Evolutionary conservation across 106 monocot genomes (phyloP), one percentile per base, ranked within the genome.

Genomic region (Acorus calamus): DNA sequence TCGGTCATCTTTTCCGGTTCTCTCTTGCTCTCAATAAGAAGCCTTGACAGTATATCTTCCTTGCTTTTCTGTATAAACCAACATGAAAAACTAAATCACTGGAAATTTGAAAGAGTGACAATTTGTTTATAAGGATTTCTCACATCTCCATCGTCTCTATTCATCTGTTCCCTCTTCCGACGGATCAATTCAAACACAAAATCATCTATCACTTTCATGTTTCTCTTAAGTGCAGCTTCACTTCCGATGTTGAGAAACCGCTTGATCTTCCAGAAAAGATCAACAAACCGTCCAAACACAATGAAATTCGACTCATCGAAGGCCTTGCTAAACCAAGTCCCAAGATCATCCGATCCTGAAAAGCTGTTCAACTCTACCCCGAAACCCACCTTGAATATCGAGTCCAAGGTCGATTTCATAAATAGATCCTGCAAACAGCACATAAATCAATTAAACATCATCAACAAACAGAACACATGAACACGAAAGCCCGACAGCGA

Each of bases 361-460:
- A 84, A 52, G 11, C 68, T 74, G 54, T 74, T 68, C 7, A 84
- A 60, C 67, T 84, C 77, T 12, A 77, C 60, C 11, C 80, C 80
- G 63, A 80, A 84, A 3, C 80, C 80, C n/a, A 80, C 74, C 70
- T 80, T 77, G 66, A 84, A 80, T 11, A 84, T 80, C 0, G 77
- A 80, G 71, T 84, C 84, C 45, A 84, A 13, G 2, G 80, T 80
- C 2, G 80, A 14, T 50, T 74, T 84, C 77, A 77, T 73, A 2
- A 81, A 43, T 4, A 81, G 63, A 41, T 77, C 73, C 66, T 76
- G 70, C 5, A 55, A 53, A 42, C 8, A 28, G 7, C 6, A 46
- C 48, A 6, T 12, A 11, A 44, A 58, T 14, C 7, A 9, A 2
- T 13, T 6, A 11, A 46, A 47, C 47, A 4, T n/a, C n/a, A n/a